A percentile compares a stretch with the other conserved stretches of the same genome.
Evolutionary conservation across 768 basidiomycete genomes (phyloP).

Genomic region (Amanita pallidorosea): DNA sequence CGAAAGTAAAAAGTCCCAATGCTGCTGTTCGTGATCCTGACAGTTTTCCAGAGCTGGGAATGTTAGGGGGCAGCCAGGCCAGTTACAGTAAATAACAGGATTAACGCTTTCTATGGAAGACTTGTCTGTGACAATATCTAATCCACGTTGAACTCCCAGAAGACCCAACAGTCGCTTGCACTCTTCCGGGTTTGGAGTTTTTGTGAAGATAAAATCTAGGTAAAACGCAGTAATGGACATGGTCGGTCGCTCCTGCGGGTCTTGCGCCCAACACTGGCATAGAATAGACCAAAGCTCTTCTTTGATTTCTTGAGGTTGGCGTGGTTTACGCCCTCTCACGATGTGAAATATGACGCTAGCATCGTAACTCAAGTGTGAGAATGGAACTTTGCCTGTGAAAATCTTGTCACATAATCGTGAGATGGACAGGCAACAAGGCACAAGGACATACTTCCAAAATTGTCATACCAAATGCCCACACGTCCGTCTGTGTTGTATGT

Average conservation of each 20-base stretch:
- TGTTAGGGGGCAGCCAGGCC: background rate
- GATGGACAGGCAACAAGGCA: background rate
- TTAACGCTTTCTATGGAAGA: background rate
- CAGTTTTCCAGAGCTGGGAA: conserved; percentile 1
- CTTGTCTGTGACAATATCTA: background rate
- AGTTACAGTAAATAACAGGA: background rate
- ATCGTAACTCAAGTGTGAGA: conserved; percentile 8
- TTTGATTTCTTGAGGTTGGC: conserved; percentile 4
- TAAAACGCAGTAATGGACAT: background rate
- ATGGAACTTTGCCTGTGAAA: conserved; percentile 8
- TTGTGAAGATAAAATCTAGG: background rate
- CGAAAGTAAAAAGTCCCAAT: background rate
- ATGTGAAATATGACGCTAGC: conserved; percentile 8
- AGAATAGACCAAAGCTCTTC: conserved; percentile 7
- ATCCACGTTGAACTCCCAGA: background rate
- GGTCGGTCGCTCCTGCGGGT: conserved; percentile 6
- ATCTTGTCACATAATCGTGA: conserved; percentile 1
- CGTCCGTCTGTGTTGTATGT: conserved; percentile 17
- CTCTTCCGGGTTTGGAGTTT: background rate
- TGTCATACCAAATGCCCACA: conserved; percentile 27
- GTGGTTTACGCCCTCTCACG: background rate
- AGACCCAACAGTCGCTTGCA: background rate
- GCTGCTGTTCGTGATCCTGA: conserved; percentile 5
- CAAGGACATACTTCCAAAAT: conserved; percentile 19
- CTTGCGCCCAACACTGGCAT: conserved; percentile 4